Evolutionary conservation across 2,329 filamentous ascomycete species (phyloP), one percentile per base, ranked within the genome.

Genomic region (Calycina herbarum): DNA sequence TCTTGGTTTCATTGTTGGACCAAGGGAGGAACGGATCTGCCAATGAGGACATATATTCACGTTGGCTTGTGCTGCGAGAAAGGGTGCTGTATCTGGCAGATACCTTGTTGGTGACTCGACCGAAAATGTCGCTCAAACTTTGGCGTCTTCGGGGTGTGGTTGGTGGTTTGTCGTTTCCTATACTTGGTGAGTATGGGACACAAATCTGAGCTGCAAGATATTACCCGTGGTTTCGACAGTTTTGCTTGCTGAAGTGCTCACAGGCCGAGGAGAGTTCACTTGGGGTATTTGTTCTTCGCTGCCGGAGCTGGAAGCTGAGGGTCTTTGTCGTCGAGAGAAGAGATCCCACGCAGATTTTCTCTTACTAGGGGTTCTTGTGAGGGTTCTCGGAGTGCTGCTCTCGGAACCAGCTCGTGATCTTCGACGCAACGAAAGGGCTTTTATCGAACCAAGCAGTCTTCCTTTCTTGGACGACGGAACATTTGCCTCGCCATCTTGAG

Each of bases 91-190:
- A 59, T 56, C 29, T 69, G 48, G 67, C 57, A 10, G 67, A 59
- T 24, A 64, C 59, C 48, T 63, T 71, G 48, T 66, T 69, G 4
- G 63, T 67, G 33, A 73, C 64, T 31, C 69, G 69, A 10, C 66
- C 71, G 3, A 73, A 54, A 5, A 74, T 67, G 62, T 73, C 67
- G 10, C 68, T 62, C 17, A 73, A 63, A 67, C 73, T 74, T 59
- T 68, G 73, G 27, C 73, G 65, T 63, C 71, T 64, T 20, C 57
- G 42, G 10, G 35, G 58, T 15, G 20, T 31, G 40, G 20, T 29
- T 27, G 54, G 15, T 57, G 61, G 54, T 33, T 15, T 59, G 27
- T 51, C 27, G 27, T 45, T n/a, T 35, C 15, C 62, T 64, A 35
- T 17, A 24, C 24, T 35, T 24, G 29, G 51, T 62, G 8, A 62